These are phyloP conservation scores for Aspergillus sp. DNA, from an alignment of 2,329 filamentous ascomycete genomes.

Conservation along the genomic window DNA sequence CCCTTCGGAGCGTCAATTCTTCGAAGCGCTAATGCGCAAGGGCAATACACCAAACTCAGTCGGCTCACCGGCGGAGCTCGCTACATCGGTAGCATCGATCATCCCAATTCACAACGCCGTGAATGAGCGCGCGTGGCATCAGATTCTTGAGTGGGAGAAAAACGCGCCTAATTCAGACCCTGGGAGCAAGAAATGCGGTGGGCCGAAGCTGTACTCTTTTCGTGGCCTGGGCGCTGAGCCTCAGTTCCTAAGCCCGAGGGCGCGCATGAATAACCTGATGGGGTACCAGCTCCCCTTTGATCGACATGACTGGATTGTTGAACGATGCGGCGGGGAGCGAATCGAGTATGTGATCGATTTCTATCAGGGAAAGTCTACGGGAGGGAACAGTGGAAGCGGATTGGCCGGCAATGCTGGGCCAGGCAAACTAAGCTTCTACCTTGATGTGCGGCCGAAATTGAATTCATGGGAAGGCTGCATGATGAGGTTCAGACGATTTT, in stretches of 20 bases:
- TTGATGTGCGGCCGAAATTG: constrained; percentile 66
- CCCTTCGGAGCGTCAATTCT: constrained; percentile 95
- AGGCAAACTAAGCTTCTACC: constrained; percentile 59
- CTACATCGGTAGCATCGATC: constrained; percentile 81
- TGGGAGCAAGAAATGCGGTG: constrained; percentile 67
- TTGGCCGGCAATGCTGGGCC: constrained; percentile 32
- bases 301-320: constrained; percentile 94
- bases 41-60: constrained; percentile 65
- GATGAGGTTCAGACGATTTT: constrained; percentile 53
- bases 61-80: constrained; percentile 43
- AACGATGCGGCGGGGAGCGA: constrained; percentile 72
- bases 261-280: constrained; percentile 75
- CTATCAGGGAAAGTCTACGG: constrained; percentile 69
- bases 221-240: constrained; percentile 59
- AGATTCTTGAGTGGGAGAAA: constrained; percentile 87
- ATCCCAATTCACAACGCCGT: constrained; percentile 98
- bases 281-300: constrained; percentile 95
- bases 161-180: constrained; percentile 56
- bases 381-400: constrained; percentile 26
- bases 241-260: constrained; percentile 72
- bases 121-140: constrained; percentile 91
- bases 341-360: constrained; percentile 99
- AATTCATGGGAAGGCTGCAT: constrained; percentile 62
- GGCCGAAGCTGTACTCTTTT: constrained; percentile 81
- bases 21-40: constrained; percentile 93